These are phyloP conservation scores for Aspergillus udagawae DNA, from an alignment of 2,329 filamentous ascomycete genomes.

Conservation along the genomic window DNA sequence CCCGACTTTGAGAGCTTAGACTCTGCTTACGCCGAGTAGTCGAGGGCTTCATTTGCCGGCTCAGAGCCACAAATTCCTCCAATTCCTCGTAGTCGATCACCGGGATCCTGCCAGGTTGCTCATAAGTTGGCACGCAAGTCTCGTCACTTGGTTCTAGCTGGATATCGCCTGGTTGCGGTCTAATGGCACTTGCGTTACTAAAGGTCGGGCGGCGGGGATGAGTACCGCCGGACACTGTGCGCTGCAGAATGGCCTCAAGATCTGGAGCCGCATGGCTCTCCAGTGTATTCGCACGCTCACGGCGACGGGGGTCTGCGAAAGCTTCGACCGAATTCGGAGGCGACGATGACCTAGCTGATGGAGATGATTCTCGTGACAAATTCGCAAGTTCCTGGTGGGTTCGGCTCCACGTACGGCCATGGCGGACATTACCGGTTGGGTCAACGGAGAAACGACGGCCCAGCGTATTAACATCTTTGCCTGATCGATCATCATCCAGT, in stretches of 20 bases:
- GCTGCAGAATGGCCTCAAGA: conserved; percentile 58
- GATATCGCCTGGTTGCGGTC: conserved; percentile 40
- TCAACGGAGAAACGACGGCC: conserved; percentile 40
- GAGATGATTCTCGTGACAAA: conserved; percentile 47
- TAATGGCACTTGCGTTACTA: conserved; percentile 55
- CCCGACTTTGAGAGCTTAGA: conserved; percentile 49
- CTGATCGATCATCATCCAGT: conserved; percentile 63
- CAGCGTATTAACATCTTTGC: conserved; percentile 31
- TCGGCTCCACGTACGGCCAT: conserved; percentile 32
- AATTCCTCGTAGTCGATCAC: conserved; percentile 90
- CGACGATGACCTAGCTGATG: conserved; percentile 66
- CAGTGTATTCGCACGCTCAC: conserved; percentile 67
- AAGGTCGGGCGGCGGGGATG: conserved; percentile 58
- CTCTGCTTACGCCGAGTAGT: conserved; percentile 37
- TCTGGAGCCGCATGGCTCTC: conserved; percentile 58
- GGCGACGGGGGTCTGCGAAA: conserved; percentile 84
- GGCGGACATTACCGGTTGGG: conserved; percentile 34
- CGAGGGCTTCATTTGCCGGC: conserved; percentile 45
- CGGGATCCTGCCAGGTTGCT: conserved; percentile 72
- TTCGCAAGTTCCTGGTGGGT: conserved; percentile 36
- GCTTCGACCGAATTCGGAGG: conserved; percentile 97
- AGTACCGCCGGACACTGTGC: conserved; percentile 67
- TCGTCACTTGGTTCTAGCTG: conserved; percentile 48
- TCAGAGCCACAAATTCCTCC: conserved; percentile 79
- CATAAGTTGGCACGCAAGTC: conserved; percentile 80